Evolutionary conservation across 305 asterid genomes (phyloP), one percentile per base, ranked within the genome.

Genomic region (Salvia sclarea): DNA sequence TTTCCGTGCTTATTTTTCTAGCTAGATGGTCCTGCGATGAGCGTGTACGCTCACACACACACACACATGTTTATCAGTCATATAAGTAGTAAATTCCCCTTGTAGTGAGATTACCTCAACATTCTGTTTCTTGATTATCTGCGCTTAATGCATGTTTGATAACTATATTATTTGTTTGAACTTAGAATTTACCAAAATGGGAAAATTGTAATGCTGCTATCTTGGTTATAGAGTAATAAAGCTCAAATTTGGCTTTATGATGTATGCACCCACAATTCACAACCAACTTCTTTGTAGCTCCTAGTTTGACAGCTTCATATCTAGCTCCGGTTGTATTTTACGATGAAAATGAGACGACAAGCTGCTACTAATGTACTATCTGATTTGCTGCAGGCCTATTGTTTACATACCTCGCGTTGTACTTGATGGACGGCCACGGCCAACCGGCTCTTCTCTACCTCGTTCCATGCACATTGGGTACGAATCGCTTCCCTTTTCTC

Each of bases 361-460:
- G 21, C 43, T 28, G 31, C 56, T 44, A 24, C 48, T 81, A 47
- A 82, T 11, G 14, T 30, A 17, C 41, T 35, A 22, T 22, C 50
- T 73, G 38, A 24, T 78, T 76, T 69, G 41, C 44, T 80, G 81
- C 96, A 94, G 98, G 98, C 43, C 85, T 94, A 54, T 7, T 80
- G 50, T 78, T 83, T 31, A 91, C 98, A 22, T 94, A 91, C 77
- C 33, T 89, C 53, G 98, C 86, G 63, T 77, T 94, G 88, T 90
- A 87, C 76, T 80, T 94, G 73, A 93, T 93, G 98, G 55, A 87
- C 11, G 98, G 97, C 40, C 92, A 91, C 25, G 98, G 98, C 60
- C 97, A 93, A 73, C 98, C 98, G 0, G 98, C 98, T 60, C 94
- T 93, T 57, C 91, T 93, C 59, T 93, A 93, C 82, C 90, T 93